Evolutionary conservation across 2,329 filamentous ascomycete genomes (phyloP), one percentile per base, ranked within the genome.

Genomic region (Ascomycota sp.): DNA sequence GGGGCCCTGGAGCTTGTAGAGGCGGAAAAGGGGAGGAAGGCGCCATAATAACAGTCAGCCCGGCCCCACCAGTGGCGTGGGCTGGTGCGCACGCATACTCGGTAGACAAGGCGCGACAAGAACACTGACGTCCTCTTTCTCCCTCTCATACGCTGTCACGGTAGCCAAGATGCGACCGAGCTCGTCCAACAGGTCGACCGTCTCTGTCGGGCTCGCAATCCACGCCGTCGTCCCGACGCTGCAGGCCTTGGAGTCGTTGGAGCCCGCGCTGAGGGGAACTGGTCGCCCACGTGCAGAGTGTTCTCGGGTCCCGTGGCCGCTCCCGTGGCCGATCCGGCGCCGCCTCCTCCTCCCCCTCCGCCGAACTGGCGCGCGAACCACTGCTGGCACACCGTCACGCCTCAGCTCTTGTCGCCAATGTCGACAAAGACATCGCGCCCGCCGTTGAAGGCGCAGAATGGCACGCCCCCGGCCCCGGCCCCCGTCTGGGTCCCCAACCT

Each of bases 381-480:
- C 33, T 75, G 68, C 57, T 98, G 89, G 48, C 85, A 94, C 4
- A 85, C 82, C 22, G 79, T 65, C 3, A 98, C 89, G 38, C 89
- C 89, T 78, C 85, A 92, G 31, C 76, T 83, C 57, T 98, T 98
- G 56, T 98, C 89, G 32, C 89, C 89, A 45, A 98, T 94, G 50
- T 98, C 89, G 31, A 98, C 85, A 53, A 98, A 98, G 25, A 95
- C 83, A 50, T 98, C 89, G 36, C 89, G 86, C 8, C 89, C 89
- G 31, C 86, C 89, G 51, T 98, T 98, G 61, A 98, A 98, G 15
- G 89, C 89, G 48, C 89, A 98, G 47, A 95, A 98, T 0, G 89
- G 89, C 21, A 98, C 57, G 47, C 39, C 41, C 33, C 25, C 30
- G 21, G 13, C 21, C 20, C 22, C 22, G n/a, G 28, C 21, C 10